Conservation (phyloP, 1,284 basidiomycete genomes). For the Omphalotus olearius region DNA sequence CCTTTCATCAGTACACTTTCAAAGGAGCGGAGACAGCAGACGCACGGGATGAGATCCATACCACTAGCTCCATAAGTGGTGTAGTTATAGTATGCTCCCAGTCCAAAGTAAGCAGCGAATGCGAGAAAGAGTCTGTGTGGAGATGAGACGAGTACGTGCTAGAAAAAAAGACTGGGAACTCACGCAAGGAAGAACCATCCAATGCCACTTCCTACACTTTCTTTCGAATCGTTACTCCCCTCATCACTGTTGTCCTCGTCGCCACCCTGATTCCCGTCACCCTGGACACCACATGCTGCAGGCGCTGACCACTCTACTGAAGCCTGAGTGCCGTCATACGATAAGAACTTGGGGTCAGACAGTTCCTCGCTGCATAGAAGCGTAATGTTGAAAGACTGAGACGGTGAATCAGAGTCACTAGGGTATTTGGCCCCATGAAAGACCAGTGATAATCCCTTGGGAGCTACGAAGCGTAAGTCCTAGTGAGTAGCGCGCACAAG, state of each 20-base stretch:
- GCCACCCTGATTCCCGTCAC: slow-evolving; percentile 26
- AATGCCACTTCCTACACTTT: slow-evolving; percentile 64
- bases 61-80: slow-evolving; percentile 79
- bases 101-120: slow-evolving; percentile 61
- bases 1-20: neutral
- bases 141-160: slow-evolving; percentile 1
- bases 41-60: slow-evolving; percentile 75
- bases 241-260: slow-evolving; percentile 24
- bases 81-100: slow-evolving; percentile 83
- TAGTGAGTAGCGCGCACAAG: slow-evolving; percentile 7
- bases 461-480: slow-evolving; percentile 30
- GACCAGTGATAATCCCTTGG: slow-evolving; percentile 50
- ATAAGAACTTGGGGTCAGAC: slow-evolving; percentile 47
- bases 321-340: slow-evolving; percentile 55
- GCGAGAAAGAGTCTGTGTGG: slow-evolving; percentile 56
- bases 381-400: slow-evolving; percentile 58
- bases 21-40: slow-evolving; percentile 15
- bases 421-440: slow-evolving; percentile 66
- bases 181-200: slow-evolving; percentile 83
- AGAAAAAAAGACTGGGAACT: slow-evolving; percentile 26
- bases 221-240: slow-evolving; percentile 16
- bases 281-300: slow-evolving; percentile 45
- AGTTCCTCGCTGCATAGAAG: slow-evolving; percentile 48
- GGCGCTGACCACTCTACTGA: slow-evolving; percentile 57
- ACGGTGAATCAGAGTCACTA: slow-evolving; percentile 31